These are phyloP conservation scores for Aspergillus fumigatiaffinis DNA, from an alignment of 2,329 filamentous ascomycete genomes.

Conservation along the genomic window DNA sequence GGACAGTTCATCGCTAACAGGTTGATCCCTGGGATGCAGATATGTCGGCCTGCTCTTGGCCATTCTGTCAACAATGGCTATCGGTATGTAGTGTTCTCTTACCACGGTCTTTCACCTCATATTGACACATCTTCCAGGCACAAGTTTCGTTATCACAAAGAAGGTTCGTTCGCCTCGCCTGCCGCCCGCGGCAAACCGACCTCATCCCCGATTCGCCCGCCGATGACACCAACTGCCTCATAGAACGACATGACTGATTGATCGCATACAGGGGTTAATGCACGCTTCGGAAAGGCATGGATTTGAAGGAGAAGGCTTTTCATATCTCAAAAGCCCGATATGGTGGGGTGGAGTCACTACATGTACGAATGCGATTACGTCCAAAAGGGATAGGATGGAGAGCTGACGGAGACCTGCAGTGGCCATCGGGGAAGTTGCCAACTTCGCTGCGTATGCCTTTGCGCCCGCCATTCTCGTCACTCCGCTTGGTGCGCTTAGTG, in stretches of 20 bases:
- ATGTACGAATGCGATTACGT: slow-evolving; percentile 52
- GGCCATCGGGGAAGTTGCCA: slow-evolving; percentile 88
- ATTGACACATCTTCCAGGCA: slow-evolving; percentile 54
- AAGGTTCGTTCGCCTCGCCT: slow-evolving; percentile 59
- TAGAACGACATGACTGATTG: slow-evolving; percentile 16
- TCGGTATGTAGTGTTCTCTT: slow-evolving; percentile 30
- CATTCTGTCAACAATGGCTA: slow-evolving; percentile 47
- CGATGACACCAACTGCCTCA: slow-evolving; percentile 4
- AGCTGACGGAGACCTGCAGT: slow-evolving; percentile 52
- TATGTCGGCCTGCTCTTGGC: slow-evolving; percentile 46
- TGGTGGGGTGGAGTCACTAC: slow-evolving; percentile 97
- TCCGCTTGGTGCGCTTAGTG: slow-evolving; percentile 86
- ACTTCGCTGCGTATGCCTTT: slow-evolving; percentile 97
- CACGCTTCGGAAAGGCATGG: slow-evolving; percentile 88
- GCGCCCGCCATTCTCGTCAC: slow-evolving; percentile 98
- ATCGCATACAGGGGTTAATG: slow-evolving; percentile 66
- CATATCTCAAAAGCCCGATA: slow-evolving; percentile 88
- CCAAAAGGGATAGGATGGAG: background rate
- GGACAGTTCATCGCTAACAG: slow-evolving; percentile 19
- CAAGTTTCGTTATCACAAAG: slow-evolving; percentile 98
- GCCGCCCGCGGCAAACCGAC: slow-evolving; percentile 1
- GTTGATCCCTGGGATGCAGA: slow-evolving; percentile 25
- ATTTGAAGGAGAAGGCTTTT: slow-evolving; percentile 93
- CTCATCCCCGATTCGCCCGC: slow-evolving; percentile 2
- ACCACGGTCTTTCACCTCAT: background rate